Conservation (phyloP, 2,329 filamentous ascomycete genomes). For the Xylariomycetidae sp. region DNA sequence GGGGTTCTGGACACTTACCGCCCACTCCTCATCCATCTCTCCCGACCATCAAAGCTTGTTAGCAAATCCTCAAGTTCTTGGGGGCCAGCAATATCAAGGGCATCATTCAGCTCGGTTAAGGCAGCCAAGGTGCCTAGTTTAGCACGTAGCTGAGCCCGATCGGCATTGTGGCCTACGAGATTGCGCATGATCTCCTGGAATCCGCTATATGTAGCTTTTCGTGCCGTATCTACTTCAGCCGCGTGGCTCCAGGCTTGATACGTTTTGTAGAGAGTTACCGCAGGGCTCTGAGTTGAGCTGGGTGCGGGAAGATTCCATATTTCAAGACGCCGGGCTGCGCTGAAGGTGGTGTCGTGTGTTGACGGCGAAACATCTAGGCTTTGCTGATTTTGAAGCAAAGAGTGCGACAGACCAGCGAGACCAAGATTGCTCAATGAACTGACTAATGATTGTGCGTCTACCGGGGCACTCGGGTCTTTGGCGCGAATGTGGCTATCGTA, state of each 20-base stretch:
- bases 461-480: slow-evolving; percentile 46
- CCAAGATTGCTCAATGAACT: slow-evolving; percentile 76
- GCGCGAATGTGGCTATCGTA: slow-evolving; percentile 79
- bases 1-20: slow-evolving; percentile 48
- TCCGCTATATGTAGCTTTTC: slow-evolving; percentile 57
- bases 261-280: slow-evolving; percentile 70
- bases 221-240: slow-evolving; percentile 48
- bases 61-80: slow-evolving; percentile 60
- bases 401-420: slow-evolving; percentile 79
- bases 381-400: slow-evolving; percentile 66
- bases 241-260: slow-evolving; percentile 75
- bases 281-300: slow-evolving; percentile 53
- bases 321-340: slow-evolving; percentile 75
- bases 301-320: slow-evolving; percentile 88
- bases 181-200: slow-evolving; percentile 56
- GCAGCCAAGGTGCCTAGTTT: slow-evolving; percentile 63
- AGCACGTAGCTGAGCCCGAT: slow-evolving; percentile 47
- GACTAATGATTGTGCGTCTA: slow-evolving; percentile 66
- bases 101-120: slow-evolving; percentile 76
- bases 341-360: slow-evolving; percentile 68
- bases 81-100: slow-evolving; percentile 57
- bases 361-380: slow-evolving; percentile 51
- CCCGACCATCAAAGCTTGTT: slow-evolving; percentile 58
- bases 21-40: slow-evolving; percentile 77
- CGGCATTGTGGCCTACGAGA: slow-evolving; percentile 45